Evolutionary conservation across 768 basidiomycete genomes (phyloP).

Genomic region (Serendipita sp.): DNA sequence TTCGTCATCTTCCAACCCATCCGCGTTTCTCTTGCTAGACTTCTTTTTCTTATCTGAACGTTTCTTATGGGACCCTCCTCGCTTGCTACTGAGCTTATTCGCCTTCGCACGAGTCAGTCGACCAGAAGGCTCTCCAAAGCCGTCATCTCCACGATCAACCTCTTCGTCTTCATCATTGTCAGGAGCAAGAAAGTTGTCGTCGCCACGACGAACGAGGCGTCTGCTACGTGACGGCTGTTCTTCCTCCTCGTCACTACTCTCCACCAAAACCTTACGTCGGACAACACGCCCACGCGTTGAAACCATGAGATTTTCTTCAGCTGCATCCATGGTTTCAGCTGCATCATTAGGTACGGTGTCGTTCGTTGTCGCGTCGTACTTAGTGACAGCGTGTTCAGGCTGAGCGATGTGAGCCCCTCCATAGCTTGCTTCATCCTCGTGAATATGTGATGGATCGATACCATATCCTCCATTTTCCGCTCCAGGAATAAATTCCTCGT

Average conservation of each 20-base stretch:
- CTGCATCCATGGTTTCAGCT: neutral
- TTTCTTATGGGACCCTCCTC: neutral
- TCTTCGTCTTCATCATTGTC: constrained; percentile 12
- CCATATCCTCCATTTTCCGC: neutral
- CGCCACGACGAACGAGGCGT: neutral
- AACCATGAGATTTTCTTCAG: neutral
- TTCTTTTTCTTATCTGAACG: neutral
- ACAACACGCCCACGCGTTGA: constrained; percentile 10
- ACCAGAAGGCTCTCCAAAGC: neutral
- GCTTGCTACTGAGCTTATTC: neutral
- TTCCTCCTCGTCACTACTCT: constrained; percentile 14
- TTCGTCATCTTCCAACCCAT: constrained; percentile 21
- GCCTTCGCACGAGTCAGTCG: neutral
- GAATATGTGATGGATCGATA: neutral
- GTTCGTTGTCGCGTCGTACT: neutral
- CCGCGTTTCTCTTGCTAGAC: constrained; percentile 7
- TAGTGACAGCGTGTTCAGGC: neutral
- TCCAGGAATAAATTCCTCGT: neutral
- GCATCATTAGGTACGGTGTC: neutral
- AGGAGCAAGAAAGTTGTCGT: constrained; percentile 12
- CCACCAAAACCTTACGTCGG: neutral
- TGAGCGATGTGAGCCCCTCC: neutral
- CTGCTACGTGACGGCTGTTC: constrained; percentile 12
- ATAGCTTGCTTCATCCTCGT: neutral
- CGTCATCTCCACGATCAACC: constrained; percentile 10